A percentile compares a stretch with the other conserved stretches of the same genome.
Conservation (phyloP, 495 filamentous ascomycete species). For the Patellaria atrata region DNA sequence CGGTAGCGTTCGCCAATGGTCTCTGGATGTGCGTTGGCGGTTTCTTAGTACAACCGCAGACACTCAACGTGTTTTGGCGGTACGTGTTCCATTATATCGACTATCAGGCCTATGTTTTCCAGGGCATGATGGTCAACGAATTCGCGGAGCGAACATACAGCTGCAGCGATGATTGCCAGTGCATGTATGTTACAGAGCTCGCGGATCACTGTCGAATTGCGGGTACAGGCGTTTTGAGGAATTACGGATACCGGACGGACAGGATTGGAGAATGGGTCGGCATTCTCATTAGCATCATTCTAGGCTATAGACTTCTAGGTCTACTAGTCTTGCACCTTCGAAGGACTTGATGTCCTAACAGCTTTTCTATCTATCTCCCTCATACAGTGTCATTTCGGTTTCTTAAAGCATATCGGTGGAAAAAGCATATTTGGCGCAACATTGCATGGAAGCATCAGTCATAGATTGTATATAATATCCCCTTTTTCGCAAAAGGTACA, state of each 20-base stretch:
- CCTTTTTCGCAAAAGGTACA: too few relatives aligned
- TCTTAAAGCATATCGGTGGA: too few relatives aligned
- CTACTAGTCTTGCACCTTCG: constrained; percentile 29
- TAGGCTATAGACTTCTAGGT: constrained; percentile 54
- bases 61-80: constrained; percentile 68
- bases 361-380: too few relatives aligned
- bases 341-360: constrained; percentile 17
- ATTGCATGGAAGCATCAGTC: too few relatives aligned
- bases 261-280: constrained; percentile 56
- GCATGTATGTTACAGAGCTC: constrained; percentile 53
- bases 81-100: constrained; percentile 80
- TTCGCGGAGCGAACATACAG: constrained; percentile 46
- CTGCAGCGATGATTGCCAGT: constrained; percentile 43
- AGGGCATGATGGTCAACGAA: constrained; percentile 86
- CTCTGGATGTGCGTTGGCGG: constrained; percentile 77
- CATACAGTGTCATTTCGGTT: too few relatives aligned
- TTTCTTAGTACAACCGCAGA: constrained; percentile 56
- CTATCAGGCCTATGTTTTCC: constrained; percentile 70
- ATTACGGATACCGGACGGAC: constrained; percentile 51
- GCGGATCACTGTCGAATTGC: constrained; percentile 50
- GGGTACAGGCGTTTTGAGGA: constrained; percentile 49
- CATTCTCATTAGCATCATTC: constrained; percentile 58
- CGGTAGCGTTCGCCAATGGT: constrained; percentile 69
- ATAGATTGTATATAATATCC: too few relatives aligned
- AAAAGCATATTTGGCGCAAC: too few relatives aligned